Evolutionary conservation across 257 asterid genomes (phyloP).

Genomic region (Haberlea rhodopensis): DNA sequence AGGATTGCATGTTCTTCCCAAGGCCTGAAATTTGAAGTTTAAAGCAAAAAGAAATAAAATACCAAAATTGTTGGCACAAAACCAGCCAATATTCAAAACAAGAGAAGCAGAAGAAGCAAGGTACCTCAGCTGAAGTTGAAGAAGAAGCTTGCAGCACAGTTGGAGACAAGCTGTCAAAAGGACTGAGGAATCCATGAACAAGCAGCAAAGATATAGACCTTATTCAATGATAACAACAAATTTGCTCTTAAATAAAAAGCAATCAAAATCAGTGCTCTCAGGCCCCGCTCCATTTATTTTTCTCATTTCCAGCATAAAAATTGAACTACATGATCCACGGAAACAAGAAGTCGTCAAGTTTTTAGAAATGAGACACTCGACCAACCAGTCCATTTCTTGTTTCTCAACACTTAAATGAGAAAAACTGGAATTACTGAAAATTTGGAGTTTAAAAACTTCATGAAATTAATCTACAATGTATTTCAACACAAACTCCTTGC

Average conservation of each 20-base stretch:
- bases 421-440: background rate
- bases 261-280: slow-evolving; percentile 3
- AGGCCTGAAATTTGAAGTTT: background rate
- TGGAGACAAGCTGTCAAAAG: slow-evolving; percentile 55
- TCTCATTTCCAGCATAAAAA: background rate
- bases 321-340: background rate
- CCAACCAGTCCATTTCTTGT: background rate
- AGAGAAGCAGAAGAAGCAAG: slow-evolving; percentile 21
- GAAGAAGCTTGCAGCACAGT: slow-evolving; percentile 63
- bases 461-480: background rate
- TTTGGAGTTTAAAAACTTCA: background rate
- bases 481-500: background rate
- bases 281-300: background rate
- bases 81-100: background rate
- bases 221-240: background rate
- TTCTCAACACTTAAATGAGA: slow-evolving; percentile 6
- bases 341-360: background rate
- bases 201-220: background rate
- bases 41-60: background rate
- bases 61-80: background rate
- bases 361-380: background rate
- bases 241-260: slow-evolving; percentile 16
- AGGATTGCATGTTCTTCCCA: background rate
- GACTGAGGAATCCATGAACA: slow-evolving; percentile 23
- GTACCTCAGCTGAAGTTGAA: slow-evolving; percentile 74